Conservation (phyloP, 768 basidiomycete species). For the Rhizopogon vesiculosus region DNA sequence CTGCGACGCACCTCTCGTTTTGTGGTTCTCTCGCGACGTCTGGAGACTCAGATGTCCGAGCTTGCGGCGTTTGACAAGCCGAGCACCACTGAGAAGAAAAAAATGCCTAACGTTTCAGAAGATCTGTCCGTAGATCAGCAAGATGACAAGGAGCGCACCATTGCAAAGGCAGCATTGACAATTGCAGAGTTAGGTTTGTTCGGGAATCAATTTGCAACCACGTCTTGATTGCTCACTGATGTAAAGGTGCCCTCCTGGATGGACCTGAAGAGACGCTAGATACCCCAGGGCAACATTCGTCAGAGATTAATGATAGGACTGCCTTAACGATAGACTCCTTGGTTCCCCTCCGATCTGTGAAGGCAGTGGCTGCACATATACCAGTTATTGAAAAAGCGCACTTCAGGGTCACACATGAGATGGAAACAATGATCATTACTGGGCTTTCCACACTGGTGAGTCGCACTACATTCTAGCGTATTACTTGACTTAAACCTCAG, state of each 20-base stretch:
- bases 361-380: constrained; percentile 64
- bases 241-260: constrained; percentile 47
- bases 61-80: constrained; percentile 28
- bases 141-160: constrained; percentile 79
- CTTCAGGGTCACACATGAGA: constrained; percentile 69
- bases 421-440: constrained; percentile 85
- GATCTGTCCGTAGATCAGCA: constrained; percentile 36
- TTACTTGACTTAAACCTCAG: not conserved
- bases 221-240: constrained; percentile 2
- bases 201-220: not conserved
- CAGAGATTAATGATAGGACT: constrained; percentile 7
- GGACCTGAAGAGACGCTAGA: constrained; percentile 24
- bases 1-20: constrained; percentile 84
- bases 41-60: constrained; percentile 83
- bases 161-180: constrained; percentile 92
- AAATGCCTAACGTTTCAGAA: not conserved
- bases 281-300: not conserved
- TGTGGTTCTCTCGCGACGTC: constrained; percentile 71
- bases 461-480: constrained; percentile 5
- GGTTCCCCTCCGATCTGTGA: constrained; percentile 69
- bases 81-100: not conserved
- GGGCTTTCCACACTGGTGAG: constrained; percentile 76
- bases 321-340: constrained; percentile 16
- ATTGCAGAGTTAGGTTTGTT: constrained; percentile 84
- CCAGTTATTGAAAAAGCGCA: constrained; percentile 70